phyloP scores from a whole-genome alignment of 768 basidiomycete genomes.

The Termitomyces sp. region DNA sequence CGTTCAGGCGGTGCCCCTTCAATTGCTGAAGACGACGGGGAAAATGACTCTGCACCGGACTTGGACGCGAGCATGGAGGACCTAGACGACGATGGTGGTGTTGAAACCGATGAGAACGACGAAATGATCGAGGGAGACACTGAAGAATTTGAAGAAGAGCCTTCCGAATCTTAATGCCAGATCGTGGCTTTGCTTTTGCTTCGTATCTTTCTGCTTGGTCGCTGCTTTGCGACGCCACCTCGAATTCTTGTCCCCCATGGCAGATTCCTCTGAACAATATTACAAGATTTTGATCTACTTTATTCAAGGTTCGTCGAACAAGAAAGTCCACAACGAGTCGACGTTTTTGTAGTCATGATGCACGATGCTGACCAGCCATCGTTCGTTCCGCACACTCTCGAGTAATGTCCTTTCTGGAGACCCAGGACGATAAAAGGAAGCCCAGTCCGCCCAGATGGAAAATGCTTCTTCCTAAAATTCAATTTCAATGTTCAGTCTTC shows the following conservation, averaged over 20 bases:
- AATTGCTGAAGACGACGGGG: conserved; percentile 41
- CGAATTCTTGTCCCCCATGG: no score
- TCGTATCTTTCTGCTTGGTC: not conserved
- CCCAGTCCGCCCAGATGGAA: conserved; percentile 94
- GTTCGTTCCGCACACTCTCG: conserved; percentile 59
- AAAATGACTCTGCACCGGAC: conserved; percentile 44
- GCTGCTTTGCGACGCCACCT: not conserved
- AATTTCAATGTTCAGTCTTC: conserved; percentile 1
- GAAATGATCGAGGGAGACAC: conserved; percentile 40
- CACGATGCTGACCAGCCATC: conserved; percentile 89
- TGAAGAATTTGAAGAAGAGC: conserved; percentile 51
- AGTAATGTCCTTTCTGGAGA: conserved; percentile 73
- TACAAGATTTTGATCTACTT: conserved; percentile 6
- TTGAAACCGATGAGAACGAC: conserved; percentile 39
- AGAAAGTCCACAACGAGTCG: conserved; percentile 79
- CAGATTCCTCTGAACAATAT: conserved; percentile 1
- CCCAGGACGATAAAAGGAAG: conserved; percentile 72
- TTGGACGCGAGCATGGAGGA: conserved; percentile 65
- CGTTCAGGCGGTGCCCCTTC: conserved; percentile 37
- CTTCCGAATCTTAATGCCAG: conserved; percentile 24
- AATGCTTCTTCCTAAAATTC: conserved; percentile 87
- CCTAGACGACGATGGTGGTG: conserved; percentile 40
- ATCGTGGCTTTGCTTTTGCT: not conserved
- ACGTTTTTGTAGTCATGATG: conserved; percentile 89
- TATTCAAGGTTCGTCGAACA: conserved; percentile 36